Evolutionary conservation across 257 asterid genomes (phyloP), one percentile per base, ranked within the genome.

Genomic region (Penstemon newberryi): DNA sequence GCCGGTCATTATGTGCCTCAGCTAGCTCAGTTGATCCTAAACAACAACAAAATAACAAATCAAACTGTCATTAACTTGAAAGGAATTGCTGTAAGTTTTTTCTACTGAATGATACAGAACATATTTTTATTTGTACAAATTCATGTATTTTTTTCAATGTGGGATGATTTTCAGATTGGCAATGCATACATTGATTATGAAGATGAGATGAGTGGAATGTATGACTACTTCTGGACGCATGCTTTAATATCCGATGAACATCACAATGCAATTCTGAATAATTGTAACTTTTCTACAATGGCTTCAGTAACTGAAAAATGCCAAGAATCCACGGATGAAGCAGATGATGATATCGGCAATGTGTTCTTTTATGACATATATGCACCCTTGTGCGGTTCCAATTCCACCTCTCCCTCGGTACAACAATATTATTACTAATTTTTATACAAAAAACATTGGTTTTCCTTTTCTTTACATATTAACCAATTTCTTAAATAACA

Each of bases 1-100:
- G 91, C 90, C 0, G 94, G 91, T 13, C 96, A 89, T 69, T 89
- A 86, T 7, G 85, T 81, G 5, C 96, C 96, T 41, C 96, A 89
- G 54, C 90, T 89, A 3, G 87, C 96, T 8, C 77, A 81, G 15
- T 63, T 86, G 15, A 80, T 86, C 80, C 84, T 79, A 10, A 57
- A 72, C 2, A 77, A 71, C 57, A 89, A 86, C 80, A 75, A 78
- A 47, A 76, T 74, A 12, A 77, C 85, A 1, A 83, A 84, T 52
- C 85, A 83, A 67, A 81, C 86, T 7, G 73, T 77, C 67, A 75
- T 89, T 56, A 84, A 78, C 57, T 53, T 89, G 59, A 84, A 83
- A 80, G 91, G 96, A 55, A 75, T 89, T 52, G 88, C 89, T 41
- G 93, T 89, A 68, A 84, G 92, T 62, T 4, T 1, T 4, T 5